phyloP scores from a whole-genome alignment of 2,329 filamentous ascomycete genomes.

The Penicillium sp. region DNA sequence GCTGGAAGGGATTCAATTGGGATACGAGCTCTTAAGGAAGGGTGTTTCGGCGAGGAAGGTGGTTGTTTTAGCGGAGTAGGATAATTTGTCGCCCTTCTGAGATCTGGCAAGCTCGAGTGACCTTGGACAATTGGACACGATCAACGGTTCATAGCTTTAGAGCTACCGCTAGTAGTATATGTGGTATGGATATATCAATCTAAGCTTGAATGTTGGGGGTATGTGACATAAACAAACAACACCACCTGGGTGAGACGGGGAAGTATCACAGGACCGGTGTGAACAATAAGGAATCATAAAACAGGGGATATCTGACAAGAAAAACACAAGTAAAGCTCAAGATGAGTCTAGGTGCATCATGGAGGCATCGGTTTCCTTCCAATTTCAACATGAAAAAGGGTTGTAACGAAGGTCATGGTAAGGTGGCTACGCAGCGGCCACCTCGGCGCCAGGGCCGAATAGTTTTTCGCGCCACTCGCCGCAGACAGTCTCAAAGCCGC shows the following conservation, averaged over 20 bases:
- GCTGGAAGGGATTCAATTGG: constrained; percentile 18
- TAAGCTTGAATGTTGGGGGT: constrained; percentile 8
- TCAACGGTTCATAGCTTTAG: constrained; percentile 8
- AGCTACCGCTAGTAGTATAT: not conserved
- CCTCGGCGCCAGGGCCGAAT: constrained; percentile 51
- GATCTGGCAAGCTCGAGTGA: too few relatives aligned
- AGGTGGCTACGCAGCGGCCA: constrained; percentile 32
- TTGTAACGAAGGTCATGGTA: not conserved
- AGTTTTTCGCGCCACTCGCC: constrained; percentile 78
- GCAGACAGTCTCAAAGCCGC: constrained; percentile 89
- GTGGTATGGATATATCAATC: not conserved
- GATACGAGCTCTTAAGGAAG: constrained; percentile 20
- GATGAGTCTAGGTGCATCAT: constrained; percentile 12
- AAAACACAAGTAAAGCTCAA: constrained; percentile 8
- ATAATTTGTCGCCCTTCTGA: not conserved
- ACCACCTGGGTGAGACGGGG: constrained; percentile 6
- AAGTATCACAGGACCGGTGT: not conserved
- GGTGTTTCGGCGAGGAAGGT: constrained; percentile 33
- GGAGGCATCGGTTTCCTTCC: not conserved
- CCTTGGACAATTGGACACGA: not conserved
- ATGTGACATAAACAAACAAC: constrained; percentile 13
- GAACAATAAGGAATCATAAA: constrained; percentile 8
- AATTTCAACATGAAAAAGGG: not conserved
- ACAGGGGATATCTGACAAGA: constrained; percentile 23
- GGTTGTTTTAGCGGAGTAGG: constrained; percentile 22